Base-by-base conservation (phyloP, 2,329 filamentous ascomycete genomes). In the Cytospora chrysosperma region DNA sequence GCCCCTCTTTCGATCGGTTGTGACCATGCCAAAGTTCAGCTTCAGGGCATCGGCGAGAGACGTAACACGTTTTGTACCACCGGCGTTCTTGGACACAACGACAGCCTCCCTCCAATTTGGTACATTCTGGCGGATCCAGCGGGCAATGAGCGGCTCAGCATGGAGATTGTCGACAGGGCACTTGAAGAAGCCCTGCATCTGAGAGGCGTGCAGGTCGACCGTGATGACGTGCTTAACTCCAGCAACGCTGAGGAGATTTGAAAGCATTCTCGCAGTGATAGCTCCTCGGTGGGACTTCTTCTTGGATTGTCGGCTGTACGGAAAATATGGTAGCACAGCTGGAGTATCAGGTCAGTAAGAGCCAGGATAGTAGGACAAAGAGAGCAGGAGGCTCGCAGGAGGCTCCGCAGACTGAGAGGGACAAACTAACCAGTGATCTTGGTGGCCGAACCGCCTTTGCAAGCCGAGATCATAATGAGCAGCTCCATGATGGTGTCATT, bases 401-500 rank as follows among this genome's bases (percentile, higher is more conserved):
- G 27, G 19, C 24, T 54, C 21, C 58, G 51, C 34, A 61, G 66
- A 67, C 24, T 61, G 47, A n/a, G 63, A 52, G 47, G 21, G 3
- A 51, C 1, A n/a, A 56, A 53, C 27, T 53, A 37, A 97, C 94
- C 94, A 71, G 94, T 98, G 74, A 98, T 91, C 72, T 95, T 96
- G 81, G 93, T 97, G 67, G 95, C 92, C 61, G 95, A 98, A 69
- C 94, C 95, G 73, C 95, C 93, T 78, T 97, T 98, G 85, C 95
- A 99, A 70, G 95, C 95, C 69, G 92, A 95, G 72, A 98, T 97
- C 92, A 99, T 96, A 78, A 99, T 98, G 74, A 99, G 85, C 74
- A 99, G 85, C 83, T 99, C 95, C 93, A 99, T 97, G 74, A 99
- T 93, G 73, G 92, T 96, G 79, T 99, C 95, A 77, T 99, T 99